Evolutionary conservation across 805 yeast genomes (phyloP).

Genomic region (Starmerella geochares): DNA sequence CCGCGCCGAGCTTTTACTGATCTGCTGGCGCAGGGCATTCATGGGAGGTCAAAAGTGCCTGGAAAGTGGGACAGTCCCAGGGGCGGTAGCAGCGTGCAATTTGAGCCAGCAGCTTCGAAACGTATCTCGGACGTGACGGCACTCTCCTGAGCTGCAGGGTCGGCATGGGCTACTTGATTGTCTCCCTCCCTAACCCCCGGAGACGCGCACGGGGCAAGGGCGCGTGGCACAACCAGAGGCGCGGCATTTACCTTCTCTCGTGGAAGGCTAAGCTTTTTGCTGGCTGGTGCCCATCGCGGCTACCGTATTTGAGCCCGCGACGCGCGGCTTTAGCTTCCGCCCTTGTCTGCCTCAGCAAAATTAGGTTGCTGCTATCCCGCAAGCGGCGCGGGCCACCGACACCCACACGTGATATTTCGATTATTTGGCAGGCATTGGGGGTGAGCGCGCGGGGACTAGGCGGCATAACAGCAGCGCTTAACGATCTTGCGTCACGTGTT

Average conservation of each 20-base stretch:
- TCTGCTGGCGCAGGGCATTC: constrained; percentile 9
- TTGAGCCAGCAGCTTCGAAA: background rate
- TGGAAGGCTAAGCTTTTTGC: no score
- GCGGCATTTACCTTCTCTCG: background rate
- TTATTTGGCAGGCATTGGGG: background rate
- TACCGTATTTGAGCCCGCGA: no score
- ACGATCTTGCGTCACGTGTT: background rate
- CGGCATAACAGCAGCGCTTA: background rate
- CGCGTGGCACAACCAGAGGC: background rate
- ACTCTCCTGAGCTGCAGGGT: background rate
- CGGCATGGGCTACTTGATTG: background rate
- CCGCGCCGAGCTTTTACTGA: constrained; percentile 5
- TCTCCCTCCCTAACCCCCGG: constrained; percentile 1
- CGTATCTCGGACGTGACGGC: background rate
- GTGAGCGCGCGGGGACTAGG: background rate
- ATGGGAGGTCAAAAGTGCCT: background rate
- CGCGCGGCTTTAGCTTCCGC: no score
- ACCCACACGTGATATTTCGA: background rate
- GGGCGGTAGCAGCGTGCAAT: background rate
- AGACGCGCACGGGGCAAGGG: constrained; percentile 6
- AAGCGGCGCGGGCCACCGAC: background rate
- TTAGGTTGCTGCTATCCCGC: no score
- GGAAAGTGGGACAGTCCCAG: background rate
- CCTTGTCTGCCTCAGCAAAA: no score
- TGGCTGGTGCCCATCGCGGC: no score